Evolutionary conservation across 495 filamentous ascomycete species (phyloP).

Genomic region (Tuber brumale): DNA sequence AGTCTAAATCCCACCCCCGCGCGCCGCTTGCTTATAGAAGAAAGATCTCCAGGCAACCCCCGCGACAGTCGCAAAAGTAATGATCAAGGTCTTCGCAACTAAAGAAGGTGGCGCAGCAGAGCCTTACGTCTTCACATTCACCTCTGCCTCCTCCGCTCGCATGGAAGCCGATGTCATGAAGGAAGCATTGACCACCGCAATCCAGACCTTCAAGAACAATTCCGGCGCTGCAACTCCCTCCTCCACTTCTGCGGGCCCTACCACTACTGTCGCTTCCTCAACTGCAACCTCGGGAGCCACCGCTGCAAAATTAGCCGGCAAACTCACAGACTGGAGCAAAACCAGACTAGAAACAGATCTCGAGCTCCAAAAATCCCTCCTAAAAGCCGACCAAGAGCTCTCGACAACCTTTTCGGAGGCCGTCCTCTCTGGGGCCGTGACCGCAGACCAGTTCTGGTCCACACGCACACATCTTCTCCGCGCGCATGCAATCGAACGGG

Average conservation of each 20-base stretch:
- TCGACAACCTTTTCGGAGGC: constrained; percentile 76
- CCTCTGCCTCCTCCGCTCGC: constrained; percentile 63
- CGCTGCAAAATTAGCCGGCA: constrained; percentile 46
- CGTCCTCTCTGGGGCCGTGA: constrained; percentile 65
- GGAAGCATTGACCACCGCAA: constrained; percentile 66
- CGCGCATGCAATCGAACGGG: constrained; percentile 79
- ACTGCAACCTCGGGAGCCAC: constrained; percentile 49
- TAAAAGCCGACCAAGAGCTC: constrained; percentile 66
- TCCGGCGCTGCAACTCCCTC: constrained; percentile 45
- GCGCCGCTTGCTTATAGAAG: not conserved
- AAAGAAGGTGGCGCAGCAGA: constrained; percentile 51
- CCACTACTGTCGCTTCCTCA: constrained; percentile 44
- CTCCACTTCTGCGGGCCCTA: constrained; percentile 42
- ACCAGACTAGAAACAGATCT: constrained; percentile 62
- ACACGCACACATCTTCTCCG: constrained; percentile 74
- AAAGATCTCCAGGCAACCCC: constrained; percentile 91
- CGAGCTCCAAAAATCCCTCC: constrained; percentile 74
- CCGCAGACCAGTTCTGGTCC: constrained; percentile 89
- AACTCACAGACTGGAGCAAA: constrained; percentile 51
- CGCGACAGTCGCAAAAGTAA: constrained; percentile 71
- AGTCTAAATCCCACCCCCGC: constrained; percentile 4
- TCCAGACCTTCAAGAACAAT: constrained; percentile 60
- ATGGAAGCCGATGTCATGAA: constrained; percentile 77
- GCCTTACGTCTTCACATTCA: constrained; percentile 80
- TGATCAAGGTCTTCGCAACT: constrained; percentile 78